Base-by-base conservation (phyloP, 441 rosid species). In the Viola pubescens region DNA sequence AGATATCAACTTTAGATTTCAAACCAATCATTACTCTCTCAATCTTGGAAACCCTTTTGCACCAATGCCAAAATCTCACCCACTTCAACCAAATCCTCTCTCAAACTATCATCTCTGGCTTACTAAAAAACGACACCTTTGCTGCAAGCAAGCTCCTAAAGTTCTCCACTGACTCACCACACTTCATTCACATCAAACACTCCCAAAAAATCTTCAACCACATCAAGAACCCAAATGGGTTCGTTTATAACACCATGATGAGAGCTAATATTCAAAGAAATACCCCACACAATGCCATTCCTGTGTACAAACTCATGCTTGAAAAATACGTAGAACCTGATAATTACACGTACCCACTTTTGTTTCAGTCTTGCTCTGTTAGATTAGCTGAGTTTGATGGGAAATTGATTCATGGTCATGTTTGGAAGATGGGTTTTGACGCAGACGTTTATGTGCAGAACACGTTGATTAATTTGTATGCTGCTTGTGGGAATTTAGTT, bases 71-170 rank as follows among this genome's bases (percentile, higher is more conserved):
- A 55, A 78, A 26, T 54, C 48, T 61, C 66, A 78, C 66, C 58
- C 80, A 75, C 13, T 79, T 84, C 78, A 55, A 70, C 54, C 85
- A 81, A 75, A 73, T 81, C 56, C 73, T 79, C 8, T 77, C 83
- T 51, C 85, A 81, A 45, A 76, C 68, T 81, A 62, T 81, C 58
- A 64, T 76, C 59, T 75, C 84, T 11, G 83, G 80, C 19, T 75
- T 68, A 65, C 56, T 79, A 43, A 46, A 49, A 6, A 46, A 46
- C 0, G 83, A 84, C 76, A 53, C 77, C 0, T 81, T 65, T 62
- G 84, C 82, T 7, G 82, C 84, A 8, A 77, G 82, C 57, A 70
- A 71, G 16, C 71, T 81, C 4, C 71, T 84, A 44, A 71, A 73
- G 61, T 78, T 73, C 73, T 78, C 87, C 40, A 68, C 74, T 1